Percentiles rank a stretch among this genome's conserved stretches.
Conservation (phyloP, 2,329 filamentous ascomycete species). For the Pezizomycotina sp. region DNA sequence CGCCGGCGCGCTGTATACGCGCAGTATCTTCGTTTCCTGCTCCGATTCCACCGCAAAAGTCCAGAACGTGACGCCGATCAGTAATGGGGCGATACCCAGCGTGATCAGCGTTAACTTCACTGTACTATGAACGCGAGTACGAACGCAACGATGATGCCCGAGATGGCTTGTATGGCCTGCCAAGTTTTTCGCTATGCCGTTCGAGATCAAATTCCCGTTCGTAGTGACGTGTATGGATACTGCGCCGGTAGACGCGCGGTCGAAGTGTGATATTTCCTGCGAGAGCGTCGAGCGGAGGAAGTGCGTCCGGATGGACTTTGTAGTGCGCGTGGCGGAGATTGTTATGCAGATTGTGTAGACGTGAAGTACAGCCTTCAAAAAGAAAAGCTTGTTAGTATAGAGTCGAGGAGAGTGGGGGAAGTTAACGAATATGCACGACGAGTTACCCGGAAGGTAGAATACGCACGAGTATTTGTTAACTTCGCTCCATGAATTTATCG, state of each 20-base stretch:
- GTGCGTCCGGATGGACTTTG: slow-evolving; percentile 38
- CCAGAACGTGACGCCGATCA: slow-evolving; percentile 35
- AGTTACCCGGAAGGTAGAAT: no score
- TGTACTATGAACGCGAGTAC: slow-evolving; percentile 41
- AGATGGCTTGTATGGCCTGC: slow-evolving; percentile 39
- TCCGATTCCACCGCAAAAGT: slow-evolving; percentile 42
- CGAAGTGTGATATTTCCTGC: slow-evolving; percentile 51
- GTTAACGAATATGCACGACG: no score
- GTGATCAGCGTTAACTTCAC: slow-evolving; percentile 45
- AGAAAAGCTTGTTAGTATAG: no score
- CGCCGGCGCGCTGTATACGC: slow-evolving; percentile 41
- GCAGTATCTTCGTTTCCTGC: slow-evolving; percentile 33
- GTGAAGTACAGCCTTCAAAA: no score
- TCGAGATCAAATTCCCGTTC: slow-evolving; percentile 46
- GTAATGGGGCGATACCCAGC: slow-evolving; percentile 40
- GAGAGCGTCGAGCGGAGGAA: slow-evolving; percentile 48
- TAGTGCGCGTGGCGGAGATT: slow-evolving; percentile 37
- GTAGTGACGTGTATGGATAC: slow-evolving; percentile 38
- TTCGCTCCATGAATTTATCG: no score
- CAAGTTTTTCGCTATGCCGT: slow-evolving; percentile 38
- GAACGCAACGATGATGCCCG: slow-evolving; percentile 38
- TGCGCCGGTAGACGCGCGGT: slow-evolving; percentile 32
- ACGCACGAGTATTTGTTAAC: no score
- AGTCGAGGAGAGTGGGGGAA: no score
- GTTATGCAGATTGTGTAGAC: slow-evolving; percentile 40